Base-by-base conservation (phyloP, 1,139 yeast genomes). In the Blastobotrys buckinghamii region DNA sequence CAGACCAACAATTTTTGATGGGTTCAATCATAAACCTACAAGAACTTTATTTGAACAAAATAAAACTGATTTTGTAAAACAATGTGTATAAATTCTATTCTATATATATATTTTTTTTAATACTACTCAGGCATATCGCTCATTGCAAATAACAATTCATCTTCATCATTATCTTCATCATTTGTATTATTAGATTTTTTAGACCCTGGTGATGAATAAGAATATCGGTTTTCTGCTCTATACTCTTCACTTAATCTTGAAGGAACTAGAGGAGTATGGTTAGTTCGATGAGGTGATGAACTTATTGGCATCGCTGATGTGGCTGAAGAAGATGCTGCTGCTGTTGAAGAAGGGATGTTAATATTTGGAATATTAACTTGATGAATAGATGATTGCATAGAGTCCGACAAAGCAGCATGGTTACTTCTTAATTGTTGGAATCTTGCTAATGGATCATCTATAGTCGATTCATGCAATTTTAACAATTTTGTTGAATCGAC, bases 71-170 rank as follows among this genome's bases (percentile, higher is more conserved):
- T 30, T 37, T 27, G 40, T 37, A 12, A 37, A 39, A 19, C 8
- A 20, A n/a, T 37, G 40, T 20, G 7, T 37, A 13, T 37, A n/a
- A 37, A 9, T 34, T 17, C 13, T 5, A 34, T 5, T 19, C 12
- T 34, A n/a, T 17, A 34, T 16, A 6, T 10, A 34, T 34, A 6
- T 19, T 17, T 8, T 16, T 34, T 16, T 34, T 13, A 2, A 10
- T 34, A 22, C 19, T 37, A 37, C 9, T 37, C 40, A 4, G 27
- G 81, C 92, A 85, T 85, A 61, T 87, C 96, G 63, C 95, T 87
- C 95, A 88, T 86, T 29, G 94, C 84, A 66, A 88, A 88, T 50
- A 88, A 70, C 59, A 88, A 69, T 53, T 86, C 96, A 55, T 86
- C 95, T 54, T 85, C 62, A n/a, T 53, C 37, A 3, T 33, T 57